Percentiles rank a stretch among this genome's conserved stretches.
Evolutionary conservation across 2,329 filamentous ascomycete species (phyloP).

Genomic region (Thermomyces lanuginosus): DNA sequence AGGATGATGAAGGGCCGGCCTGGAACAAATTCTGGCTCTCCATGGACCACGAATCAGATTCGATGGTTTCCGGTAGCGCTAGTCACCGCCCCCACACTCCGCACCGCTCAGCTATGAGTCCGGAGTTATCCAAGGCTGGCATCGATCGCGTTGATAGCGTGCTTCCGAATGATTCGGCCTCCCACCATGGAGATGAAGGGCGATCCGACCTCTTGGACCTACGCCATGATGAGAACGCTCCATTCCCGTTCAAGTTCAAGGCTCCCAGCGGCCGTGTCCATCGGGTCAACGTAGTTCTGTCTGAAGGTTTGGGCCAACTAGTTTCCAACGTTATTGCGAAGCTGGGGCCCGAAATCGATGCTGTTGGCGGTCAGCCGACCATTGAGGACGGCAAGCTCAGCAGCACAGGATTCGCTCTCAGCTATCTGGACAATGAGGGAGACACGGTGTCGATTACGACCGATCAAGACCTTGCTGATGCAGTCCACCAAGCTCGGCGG

Average conservation of each 20-base stretch:
- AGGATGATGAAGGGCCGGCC: conserved; percentile 81
- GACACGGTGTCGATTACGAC: conserved; percentile 95
- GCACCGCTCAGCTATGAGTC: conserved; percentile 64
- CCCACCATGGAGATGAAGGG: conserved; percentile 69
- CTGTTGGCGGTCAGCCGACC: conserved; percentile 62
- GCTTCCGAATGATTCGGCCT: conserved; percentile 84
- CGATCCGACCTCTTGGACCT: conserved; percentile 49
- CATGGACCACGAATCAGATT: conserved; percentile 86
- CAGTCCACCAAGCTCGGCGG: conserved; percentile 66
- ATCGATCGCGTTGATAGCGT: conserved; percentile 67
- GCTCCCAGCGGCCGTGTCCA: conserved; percentile 89
- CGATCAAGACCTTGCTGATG: conserved; percentile 80
- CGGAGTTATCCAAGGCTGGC: conserved; percentile 48
- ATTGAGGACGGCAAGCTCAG: conserved; percentile 67
- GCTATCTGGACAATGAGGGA: conserved; percentile 92
- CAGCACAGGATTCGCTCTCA: conserved; percentile 69
- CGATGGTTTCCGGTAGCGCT: conserved; percentile 82
- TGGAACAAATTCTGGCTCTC: conserved; percentile 99
- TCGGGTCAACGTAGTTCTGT: conserved; percentile 67
- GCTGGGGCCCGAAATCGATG: conserved; percentile 65
- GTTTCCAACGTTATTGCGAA: conserved; percentile 65
- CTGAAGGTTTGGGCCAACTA: conserved; percentile 65
- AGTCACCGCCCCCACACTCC: conserved; percentile 55
- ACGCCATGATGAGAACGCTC: conserved; percentile 45
- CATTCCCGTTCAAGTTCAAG: conserved; percentile 99